Base-by-base conservation (phyloP, 768 basidiomycete species). In the Mycena filopes region DNA sequence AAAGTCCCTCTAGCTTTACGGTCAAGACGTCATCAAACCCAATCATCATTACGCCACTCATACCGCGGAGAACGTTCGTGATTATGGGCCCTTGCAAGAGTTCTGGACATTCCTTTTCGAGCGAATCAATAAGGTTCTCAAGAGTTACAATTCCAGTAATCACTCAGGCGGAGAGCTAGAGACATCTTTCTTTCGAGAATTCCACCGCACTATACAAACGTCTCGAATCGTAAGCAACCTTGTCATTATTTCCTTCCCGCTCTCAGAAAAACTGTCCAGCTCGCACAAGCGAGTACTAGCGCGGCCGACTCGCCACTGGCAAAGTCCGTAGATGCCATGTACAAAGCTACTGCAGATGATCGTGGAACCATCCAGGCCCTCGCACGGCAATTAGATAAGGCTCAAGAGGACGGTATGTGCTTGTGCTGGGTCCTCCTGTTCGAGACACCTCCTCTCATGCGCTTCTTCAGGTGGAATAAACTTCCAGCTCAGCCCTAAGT, bases 31-130 rank as follows among this genome's bases (percentile, higher is more conserved):
- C 2, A 73, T 82, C 12, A 69, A 67, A 25, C 81, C 77, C 10
- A 82, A 81, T 61, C 76, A 79, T 43, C 81, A 82, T 55, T 81
- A 76, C 31, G 68, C 72, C 0, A 77, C 71, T 1, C 81, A 82
- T 38, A 70, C 76, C 0, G 41, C 69, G 0, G 70, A 66, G 0
- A 72, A 62, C 50, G 66, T 77, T 7, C 33, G 49, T 9, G 33
- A 50, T 13, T 50, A 50, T 12, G 49, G 49, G 1, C 49, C 49
- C 1, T n/a, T 50, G 2, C 29, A 25, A 6, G 49, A 50, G 49
- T 50, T 50, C 26, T 50, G 49, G 49, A 50, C 49, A 6, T 50
- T 50, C 9, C 49, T 50, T 10, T 50, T 50, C 36, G 36, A 36
- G 33, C 33, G 33, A 6, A 33, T 33, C 33, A 33, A 33, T 12